These are phyloP conservation scores for Cutaneotrichosporon sp. DNA, from an alignment of 1,284 basidiomycete species.

Conservation along the genomic window DNA sequence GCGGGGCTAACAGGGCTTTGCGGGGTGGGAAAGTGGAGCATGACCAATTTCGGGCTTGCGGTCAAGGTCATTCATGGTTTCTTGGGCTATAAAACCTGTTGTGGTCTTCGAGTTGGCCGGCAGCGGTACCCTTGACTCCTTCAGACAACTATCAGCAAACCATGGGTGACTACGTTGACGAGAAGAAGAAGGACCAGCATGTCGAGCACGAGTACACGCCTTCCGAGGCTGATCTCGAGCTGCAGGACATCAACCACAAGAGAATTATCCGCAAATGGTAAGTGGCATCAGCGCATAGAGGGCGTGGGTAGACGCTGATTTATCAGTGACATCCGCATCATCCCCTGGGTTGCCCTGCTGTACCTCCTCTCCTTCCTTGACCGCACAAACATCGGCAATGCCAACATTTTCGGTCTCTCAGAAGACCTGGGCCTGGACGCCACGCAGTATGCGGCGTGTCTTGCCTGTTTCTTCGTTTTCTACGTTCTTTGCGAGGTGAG, in stretches of 20 bases:
- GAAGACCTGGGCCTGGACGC: conserved; percentile 24
- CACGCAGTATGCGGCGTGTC: conserved; percentile 27
- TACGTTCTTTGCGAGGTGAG: conserved; percentile 28
- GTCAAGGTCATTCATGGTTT: too few species aligned
- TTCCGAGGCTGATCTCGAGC: not conserved
- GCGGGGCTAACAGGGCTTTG: too few species aligned
- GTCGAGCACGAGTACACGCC: too few species aligned
- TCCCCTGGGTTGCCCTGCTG: conserved; percentile 52
- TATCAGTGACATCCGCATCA: conserved; percentile 25
- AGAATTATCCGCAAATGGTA: conserved; percentile 11
- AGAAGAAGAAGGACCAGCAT: too few species aligned
- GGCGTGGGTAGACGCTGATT: not conserved
- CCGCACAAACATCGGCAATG: conserved; percentile 66
- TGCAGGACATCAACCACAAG: conserved; percentile 8
- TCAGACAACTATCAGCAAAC: too few species aligned
- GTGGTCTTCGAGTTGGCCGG: too few species aligned
- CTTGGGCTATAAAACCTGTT: too few species aligned
- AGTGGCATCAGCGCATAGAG: not conserved
- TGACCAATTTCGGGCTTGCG: too few species aligned
- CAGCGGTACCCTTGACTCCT: too few species aligned
- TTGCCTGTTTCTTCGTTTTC: conserved; percentile 43
- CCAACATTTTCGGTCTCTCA: conserved; percentile 31
- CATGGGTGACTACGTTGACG: too few species aligned
- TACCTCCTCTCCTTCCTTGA: conserved; percentile 68
- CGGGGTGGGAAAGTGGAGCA: too few species aligned